These are phyloP conservation scores for Spergularia marina DNA, from an alignment of 148 eudicot genomes.

Conservation along the genomic window DNA sequence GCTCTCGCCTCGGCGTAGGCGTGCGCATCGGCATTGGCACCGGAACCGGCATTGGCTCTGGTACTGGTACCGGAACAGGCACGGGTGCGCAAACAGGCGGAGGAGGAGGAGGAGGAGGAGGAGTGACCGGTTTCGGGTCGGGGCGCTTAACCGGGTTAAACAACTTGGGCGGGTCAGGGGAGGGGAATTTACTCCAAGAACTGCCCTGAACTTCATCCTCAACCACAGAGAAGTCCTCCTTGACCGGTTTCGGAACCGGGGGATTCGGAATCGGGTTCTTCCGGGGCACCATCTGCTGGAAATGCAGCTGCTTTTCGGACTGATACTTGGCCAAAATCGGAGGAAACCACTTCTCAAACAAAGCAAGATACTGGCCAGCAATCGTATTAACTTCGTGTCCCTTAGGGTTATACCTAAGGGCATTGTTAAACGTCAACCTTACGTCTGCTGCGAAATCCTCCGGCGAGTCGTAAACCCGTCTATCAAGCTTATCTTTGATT, in stretches of 20 bases:
- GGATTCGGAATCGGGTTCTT: neutral
- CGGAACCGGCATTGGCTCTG: too few species aligned
- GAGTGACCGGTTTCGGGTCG: neutral
- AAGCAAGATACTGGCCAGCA: slow-evolving; percentile 46
- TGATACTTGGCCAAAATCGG: slow-evolving; percentile 46
- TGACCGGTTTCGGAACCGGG: neutral
- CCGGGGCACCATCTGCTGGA: neutral
- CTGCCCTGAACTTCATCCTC: slow-evolving; percentile 55
- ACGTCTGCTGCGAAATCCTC: slow-evolving; percentile 65
- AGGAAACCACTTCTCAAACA: slow-evolving; percentile 54
- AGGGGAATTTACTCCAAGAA: slow-evolving; percentile 53
- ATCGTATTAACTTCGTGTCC: slow-evolving; percentile 58
- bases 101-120: neutral
- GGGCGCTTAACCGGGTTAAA: slow-evolving; percentile 19
- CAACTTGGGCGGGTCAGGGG: slow-evolving; percentile 40
- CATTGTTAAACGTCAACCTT: slow-evolving; percentile 69
- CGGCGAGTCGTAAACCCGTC: slow-evolving; percentile 42
- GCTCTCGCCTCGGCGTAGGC: too few species aligned
- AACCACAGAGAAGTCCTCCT: slow-evolving; percentile 9
- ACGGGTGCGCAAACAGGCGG: neutral
- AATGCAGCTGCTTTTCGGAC: slow-evolving; percentile 20
- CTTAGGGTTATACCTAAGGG: slow-evolving; percentile 67
- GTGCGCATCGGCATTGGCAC: too few species aligned
- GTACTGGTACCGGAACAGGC: neutral
- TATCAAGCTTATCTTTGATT: slow-evolving; percentile 33